A percentile compares a stretch with the other conserved stretches of the same genome.
These are phyloP conservation scores for Gilbertella persicaria DNA, from an alignment of 371 early-diverging fungal species.

Conservation along the genomic window DNA sequence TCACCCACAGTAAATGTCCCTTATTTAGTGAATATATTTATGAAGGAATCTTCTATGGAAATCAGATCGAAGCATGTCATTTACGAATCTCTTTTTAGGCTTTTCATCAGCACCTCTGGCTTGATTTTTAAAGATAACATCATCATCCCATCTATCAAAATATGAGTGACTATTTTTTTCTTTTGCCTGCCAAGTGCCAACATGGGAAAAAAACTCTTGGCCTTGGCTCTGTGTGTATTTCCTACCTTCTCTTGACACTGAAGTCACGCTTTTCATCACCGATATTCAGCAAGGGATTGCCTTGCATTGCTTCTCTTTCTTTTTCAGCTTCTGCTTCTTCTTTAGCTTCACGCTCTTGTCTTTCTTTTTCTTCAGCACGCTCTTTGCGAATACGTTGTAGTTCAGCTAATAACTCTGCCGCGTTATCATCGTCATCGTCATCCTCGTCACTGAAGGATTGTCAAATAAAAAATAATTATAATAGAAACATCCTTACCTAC, in stretches of 20 bases:
- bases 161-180: background rate
- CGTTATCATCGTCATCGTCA: constrained; percentile 92
- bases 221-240: too few relatives aligned
- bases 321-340: constrained; percentile 55
- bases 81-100: constrained; percentile 92
- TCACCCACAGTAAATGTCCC: constrained; percentile 1
- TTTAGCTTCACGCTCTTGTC: constrained; percentile 70
- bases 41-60: constrained; percentile 95
- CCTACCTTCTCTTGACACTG: constrained; percentile 85
- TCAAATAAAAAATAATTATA: too few relatives aligned
- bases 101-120: constrained; percentile 83
- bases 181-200: background rate
- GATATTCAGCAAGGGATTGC: constrained; percentile 82
- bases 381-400: constrained; percentile 95
- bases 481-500: too few relatives aligned
- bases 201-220: background rate
- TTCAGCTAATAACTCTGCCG: constrained; percentile 86
- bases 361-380: constrained; percentile 89
- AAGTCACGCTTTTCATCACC: constrained; percentile 68
- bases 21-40: constrained; percentile 76
- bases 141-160: constrained; percentile 87
- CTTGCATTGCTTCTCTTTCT: constrained; percentile 64
- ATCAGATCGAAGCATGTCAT: constrained; percentile 93
- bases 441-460: constrained; percentile 59
- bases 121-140: constrained; percentile 97